Base-by-base conservation (phyloP, 371 early-diverging fungal genomes). In the Smittium mucronatum region DNA sequence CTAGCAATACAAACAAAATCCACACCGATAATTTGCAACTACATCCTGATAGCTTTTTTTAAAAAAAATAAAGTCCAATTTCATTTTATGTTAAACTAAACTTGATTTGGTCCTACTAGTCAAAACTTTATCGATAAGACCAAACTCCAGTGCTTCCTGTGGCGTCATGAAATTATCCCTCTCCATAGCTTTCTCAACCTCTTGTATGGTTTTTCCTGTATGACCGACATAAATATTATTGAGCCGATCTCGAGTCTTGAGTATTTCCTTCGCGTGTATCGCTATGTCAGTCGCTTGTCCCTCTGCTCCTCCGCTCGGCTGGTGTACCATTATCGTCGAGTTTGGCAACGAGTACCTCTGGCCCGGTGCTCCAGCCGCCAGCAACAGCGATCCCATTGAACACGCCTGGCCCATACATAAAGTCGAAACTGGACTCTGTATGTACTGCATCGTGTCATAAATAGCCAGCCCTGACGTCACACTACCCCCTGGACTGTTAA, bases 271-370 rank as follows among this genome's bases (percentile, higher is more conserved):
- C 2, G 97, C 97, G 72, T 96, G 97, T 70, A 97, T 98, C 15
- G 92, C 96, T 74, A 98, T 95, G 75, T 98, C 98, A 58, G 90
- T 87, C 1, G 98, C 98, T 79, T 95, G 98, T 11, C 98, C 97
- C 33, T 77, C 80, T n/a, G 95, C 94, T 25, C 98, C 97, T 26
- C 98, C 98, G 63, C 89, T 89, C 2, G 97, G 96, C 76, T 97
- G 98, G 74, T 98, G 98, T 70, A 98, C 87, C 97, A 97, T 98
- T 34, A 97, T 89, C 1, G 92, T 86, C 25, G 95, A 87, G 77
- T 98, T 90, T 17, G 97, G 97, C 31, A 98, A 82, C 29, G 93
- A 85, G 69, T 83, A 89, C 26, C 98, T 81, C 66, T 89, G 89
- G 25, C 97, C 98, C 17, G 88, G 85, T 36, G 90, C 90, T 33